These are phyloP conservation scores for Tuber aestivum DNA, from an alignment of 495 filamentous ascomycete genomes.

Conservation along the genomic window DNA sequence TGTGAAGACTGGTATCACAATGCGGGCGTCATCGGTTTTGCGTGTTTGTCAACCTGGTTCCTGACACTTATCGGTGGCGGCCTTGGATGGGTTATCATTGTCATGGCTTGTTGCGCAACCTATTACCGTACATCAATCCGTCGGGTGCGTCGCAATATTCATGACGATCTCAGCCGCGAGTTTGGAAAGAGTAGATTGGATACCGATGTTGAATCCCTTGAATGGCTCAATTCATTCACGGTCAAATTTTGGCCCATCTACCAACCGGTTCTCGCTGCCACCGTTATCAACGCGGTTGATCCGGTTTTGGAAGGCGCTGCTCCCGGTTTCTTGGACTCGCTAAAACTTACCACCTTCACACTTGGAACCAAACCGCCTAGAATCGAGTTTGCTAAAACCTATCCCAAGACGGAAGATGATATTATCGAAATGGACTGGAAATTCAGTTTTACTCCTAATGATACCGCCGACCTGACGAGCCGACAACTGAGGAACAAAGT, in stretches of 20 bases:
- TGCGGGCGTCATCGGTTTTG: constrained; percentile 82
- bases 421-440: constrained; percentile 99
- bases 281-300: constrained; percentile 86
- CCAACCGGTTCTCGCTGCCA: constrained; percentile 83
- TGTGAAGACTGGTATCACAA: constrained; percentile 92
- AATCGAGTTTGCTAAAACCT: constrained; percentile 95
- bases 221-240: constrained; percentile 99
- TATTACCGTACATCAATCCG: constrained; percentile 96
- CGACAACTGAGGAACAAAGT: constrained; percentile 88
- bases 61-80: constrained; percentile 84
- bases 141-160: constrained; percentile 88
- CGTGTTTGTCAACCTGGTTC: constrained; percentile 84
- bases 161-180: constrained; percentile 90
- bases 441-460: constrained; percentile 97
- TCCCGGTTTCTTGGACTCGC: constrained; percentile 85
- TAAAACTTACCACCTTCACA: constrained; percentile 84
- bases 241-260: constrained; percentile 99
- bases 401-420: constrained; percentile 91
- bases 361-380: constrained; percentile 91
- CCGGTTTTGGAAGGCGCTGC: constrained; percentile 88
- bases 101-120: constrained; percentile 86
- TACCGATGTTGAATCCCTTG: constrained; percentile 84
- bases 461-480: constrained; percentile 81
- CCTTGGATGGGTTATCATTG: constrained; percentile 81
- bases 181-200: constrained; percentile 83